phyloP scores from a whole-genome alignment of 1,284 basidiomycete species.

The Irpex sp. region DNA sequence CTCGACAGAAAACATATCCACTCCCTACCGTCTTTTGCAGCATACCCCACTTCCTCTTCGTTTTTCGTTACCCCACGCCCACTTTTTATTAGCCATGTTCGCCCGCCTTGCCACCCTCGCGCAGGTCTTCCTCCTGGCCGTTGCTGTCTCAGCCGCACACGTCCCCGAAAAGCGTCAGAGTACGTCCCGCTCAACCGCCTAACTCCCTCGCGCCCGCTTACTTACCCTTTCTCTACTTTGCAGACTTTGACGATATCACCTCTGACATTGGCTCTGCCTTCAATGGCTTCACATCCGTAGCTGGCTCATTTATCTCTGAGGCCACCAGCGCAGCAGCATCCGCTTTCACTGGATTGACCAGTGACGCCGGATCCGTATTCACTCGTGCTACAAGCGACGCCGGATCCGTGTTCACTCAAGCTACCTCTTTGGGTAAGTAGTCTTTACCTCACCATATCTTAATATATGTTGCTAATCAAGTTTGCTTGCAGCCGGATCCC shows the following conservation, averaged over 20 bases:
- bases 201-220: conserved; percentile 13
- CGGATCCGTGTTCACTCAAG: conserved; percentile 10
- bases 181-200: conserved; percentile 6
- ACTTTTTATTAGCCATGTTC: conserved; percentile 16
- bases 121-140: conserved; percentile 13
- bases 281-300: conserved; percentile 26
- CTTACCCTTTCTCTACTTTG: conserved; percentile 5
- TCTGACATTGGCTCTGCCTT: conserved; percentile 27
- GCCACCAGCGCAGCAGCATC: background rate
- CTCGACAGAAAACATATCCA: background rate
- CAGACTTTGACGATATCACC: conserved; percentile 25
- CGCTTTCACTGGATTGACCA: conserved; percentile 13
- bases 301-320: conserved; percentile 1
- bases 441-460: background rate
- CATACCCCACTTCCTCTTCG: background rate
- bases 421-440: conserved; percentile 11
- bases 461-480: background rate
- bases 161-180: conserved; percentile 24
- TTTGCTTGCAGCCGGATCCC: conserved; percentile 12
- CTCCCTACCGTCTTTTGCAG: background rate
- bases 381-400: conserved; percentile 26
- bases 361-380: conserved; percentile 31
- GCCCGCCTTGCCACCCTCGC: conserved; percentile 8
- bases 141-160: conserved; percentile 9
- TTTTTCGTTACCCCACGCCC: background rate